Conservation (phyloP, 805 yeast species). For the Pichia manshurica region DNA sequence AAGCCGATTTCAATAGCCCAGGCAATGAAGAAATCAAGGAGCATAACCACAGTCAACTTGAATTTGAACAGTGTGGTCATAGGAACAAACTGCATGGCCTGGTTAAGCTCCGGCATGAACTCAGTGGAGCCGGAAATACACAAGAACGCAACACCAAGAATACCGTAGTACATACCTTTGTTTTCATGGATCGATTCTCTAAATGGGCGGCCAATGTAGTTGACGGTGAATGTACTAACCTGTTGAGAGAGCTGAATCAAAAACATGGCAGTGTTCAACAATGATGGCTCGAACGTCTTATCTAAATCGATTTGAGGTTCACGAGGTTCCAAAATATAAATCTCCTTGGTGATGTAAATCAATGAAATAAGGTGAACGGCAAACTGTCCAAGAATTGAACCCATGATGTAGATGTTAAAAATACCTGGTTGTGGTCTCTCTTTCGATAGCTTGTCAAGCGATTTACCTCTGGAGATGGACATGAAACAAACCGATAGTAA, state of each 20-base stretch:
- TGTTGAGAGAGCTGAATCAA: constrained; percentile 92
- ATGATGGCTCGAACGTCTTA: constrained; percentile 79
- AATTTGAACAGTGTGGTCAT: constrained; percentile 70
- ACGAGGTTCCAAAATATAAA: constrained; percentile 86
- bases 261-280: constrained; percentile 94
- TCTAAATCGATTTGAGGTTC: constrained; percentile 87
- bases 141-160: constrained; percentile 82
- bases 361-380: constrained; percentile 83
- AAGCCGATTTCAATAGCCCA: constrained; percentile 75
- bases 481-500: constrained; percentile 89
- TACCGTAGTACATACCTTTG: constrained; percentile 95
- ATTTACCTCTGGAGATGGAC: constrained; percentile 90
- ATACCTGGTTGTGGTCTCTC: constrained; percentile 98
- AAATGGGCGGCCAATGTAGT: constrained; percentile 96
- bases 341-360: constrained; percentile 76
- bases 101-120: constrained; percentile 88
- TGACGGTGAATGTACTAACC: constrained; percentile 95
- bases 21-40: constrained; percentile 70
- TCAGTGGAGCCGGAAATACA: constrained; percentile 92
- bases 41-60: constrained; percentile 66
- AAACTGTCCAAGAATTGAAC: constrained; percentile 94
- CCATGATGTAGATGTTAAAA: constrained; percentile 93
- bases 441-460: constrained; percentile 80
- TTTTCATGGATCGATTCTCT: constrained; percentile 85
- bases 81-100: constrained; percentile 85